Evolutionary conservation across 495 filamentous ascomycete species (phyloP).

Genomic region (Aspergillus heteromorphus): DNA sequence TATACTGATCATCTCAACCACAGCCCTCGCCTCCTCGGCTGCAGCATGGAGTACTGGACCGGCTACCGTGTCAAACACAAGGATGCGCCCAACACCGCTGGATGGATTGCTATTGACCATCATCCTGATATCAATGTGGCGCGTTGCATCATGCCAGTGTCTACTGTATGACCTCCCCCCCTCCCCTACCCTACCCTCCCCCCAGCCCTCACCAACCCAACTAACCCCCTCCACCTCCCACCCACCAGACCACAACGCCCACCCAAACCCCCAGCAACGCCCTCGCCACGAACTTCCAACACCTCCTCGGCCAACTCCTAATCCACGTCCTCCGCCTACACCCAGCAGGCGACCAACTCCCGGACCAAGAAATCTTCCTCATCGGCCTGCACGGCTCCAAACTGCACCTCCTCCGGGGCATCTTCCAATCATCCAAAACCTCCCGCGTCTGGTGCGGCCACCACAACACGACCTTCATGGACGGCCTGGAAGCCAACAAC

Average conservation of each 20-base stretch:
- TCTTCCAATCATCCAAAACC: constrained; percentile 27
- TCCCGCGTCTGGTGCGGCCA: constrained; percentile 24
- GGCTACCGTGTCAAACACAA: constrained; percentile 23
- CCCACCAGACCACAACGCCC: constrained; percentile 4
- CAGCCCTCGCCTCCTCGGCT: constrained; percentile 18
- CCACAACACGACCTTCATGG: constrained; percentile 1
- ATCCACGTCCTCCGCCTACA: constrained; percentile 17
- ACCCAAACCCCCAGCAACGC: constrained; percentile 1
- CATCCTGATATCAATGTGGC: constrained; percentile 1
- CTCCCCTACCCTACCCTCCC: background rate
- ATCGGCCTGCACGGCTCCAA: constrained; percentile 28
- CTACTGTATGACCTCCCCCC: constrained; percentile 11
- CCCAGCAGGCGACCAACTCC: constrained; percentile 22
- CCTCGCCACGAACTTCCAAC: constrained; percentile 24
- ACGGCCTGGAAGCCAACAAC: background rate
- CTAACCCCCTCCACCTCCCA: too few relatives aligned
- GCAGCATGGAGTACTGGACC: constrained; percentile 27
- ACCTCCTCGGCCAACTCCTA: constrained; percentile 25
- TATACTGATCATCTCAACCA: background rate
- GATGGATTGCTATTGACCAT: constrained; percentile 19
- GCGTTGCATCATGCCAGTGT: constrained; percentile 15
- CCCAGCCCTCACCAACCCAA: background rate
- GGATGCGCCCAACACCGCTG: constrained; percentile 19
- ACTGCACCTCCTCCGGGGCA: constrained; percentile 25
- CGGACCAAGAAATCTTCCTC: constrained; percentile 30